Percentiles rank a stretch among this genome's conserved stretches.
phyloP scores from a whole-genome alignment of 2,329 filamentous ascomycete genomes.

The Sporothrix schenckii region DNA sequence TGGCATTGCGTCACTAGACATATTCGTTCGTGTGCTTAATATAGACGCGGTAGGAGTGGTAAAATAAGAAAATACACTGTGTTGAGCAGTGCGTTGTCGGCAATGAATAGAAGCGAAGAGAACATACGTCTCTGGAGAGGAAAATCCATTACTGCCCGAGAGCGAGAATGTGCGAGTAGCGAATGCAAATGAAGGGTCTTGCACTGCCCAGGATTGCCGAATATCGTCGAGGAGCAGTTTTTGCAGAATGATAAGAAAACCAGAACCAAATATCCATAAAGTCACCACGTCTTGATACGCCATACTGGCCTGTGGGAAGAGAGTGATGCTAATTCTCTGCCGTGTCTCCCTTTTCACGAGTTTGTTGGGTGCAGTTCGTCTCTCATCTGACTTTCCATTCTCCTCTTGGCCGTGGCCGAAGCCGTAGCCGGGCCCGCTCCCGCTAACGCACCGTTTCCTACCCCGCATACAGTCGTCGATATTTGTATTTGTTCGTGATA shows the following conservation, averaged over 20 bases:
- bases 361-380: not conserved
- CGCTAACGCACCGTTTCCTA: not conserved
- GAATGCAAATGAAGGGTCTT: constrained; percentile 10
- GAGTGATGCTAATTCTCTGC: not conserved
- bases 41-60: not conserved
- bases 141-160: constrained; percentile 3
- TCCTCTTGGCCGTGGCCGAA: not conserved
- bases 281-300: not conserved
- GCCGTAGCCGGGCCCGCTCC: constrained; percentile 14
- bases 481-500: not conserved
- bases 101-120: not conserved
- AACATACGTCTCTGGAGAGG: not conserved
- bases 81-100: not conserved
- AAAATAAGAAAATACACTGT: not conserved
- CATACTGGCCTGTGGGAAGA: not conserved
- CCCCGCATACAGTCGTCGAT: not conserved
- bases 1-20: constrained; percentile 25
- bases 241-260: not conserved
- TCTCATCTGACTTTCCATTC: not conserved
- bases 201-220: not conserved
- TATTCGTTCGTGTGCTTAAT: not conserved
- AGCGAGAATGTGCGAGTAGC: not conserved
- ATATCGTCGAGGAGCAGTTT: not conserved
- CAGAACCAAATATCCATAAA: not conserved
- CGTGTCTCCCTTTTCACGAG: not conserved